A percentile compares a stretch with the other conserved stretches of the same genome.
Conservation (phyloP, 2,329 filamentous ascomycete species). For the Didymosphaeria variabile region DNA sequence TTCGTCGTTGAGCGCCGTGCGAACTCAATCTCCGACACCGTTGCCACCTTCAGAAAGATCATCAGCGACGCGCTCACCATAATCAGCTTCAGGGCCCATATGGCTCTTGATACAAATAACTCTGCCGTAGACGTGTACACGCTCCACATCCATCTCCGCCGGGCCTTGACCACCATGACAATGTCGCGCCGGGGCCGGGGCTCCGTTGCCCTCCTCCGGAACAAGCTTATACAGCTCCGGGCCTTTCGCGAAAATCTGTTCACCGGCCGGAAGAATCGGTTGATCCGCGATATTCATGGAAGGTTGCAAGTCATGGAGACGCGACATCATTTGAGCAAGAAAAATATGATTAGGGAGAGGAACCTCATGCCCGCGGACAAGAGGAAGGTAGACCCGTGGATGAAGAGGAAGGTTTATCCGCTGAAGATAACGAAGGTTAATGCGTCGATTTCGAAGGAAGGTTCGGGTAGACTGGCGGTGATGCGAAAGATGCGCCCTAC, state of each 20-base stretch:
- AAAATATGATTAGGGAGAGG: background rate
- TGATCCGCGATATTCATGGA: background rate
- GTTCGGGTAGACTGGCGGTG: too few species aligned
- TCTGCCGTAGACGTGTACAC: conserved; percentile 15
- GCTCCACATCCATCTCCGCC: conserved; percentile 14
- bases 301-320: background rate
- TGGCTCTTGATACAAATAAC: conserved; percentile 8
- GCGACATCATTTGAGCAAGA: background rate
- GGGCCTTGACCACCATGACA: conserved; percentile 9
- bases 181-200: background rate
- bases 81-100: background rate
- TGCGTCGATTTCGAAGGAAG: too few species aligned
- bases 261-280: background rate
- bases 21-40: background rate
- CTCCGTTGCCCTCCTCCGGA: background rate
- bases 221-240: conserved; percentile 3
- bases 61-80: background rate
- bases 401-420: background rate
- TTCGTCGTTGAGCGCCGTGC: background rate
- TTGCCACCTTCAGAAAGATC: background rate
- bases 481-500: too few species aligned
- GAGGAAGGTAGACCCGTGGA: background rate
- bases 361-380: background rate
- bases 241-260: background rate
- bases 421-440: too few species aligned